phyloP scores from a whole-genome alignment of 1,284 basidiomycete genomes.

The Prillingera fragicola region DNA sequence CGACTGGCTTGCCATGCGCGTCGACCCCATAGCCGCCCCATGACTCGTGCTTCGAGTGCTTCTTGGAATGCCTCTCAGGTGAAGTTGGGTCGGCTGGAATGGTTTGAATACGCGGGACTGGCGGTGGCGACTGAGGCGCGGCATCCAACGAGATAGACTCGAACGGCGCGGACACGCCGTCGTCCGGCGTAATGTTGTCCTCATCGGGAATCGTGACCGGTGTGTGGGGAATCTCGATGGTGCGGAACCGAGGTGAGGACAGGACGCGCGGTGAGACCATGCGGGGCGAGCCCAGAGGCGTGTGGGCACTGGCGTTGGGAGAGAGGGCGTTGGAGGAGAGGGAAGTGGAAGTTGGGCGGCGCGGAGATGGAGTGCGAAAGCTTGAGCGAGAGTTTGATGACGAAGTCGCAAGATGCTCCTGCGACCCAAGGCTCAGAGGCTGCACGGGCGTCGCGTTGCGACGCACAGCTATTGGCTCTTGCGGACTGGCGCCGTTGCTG shows the following conservation, averaged over 20 bases:
- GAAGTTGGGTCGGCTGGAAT: conserved; percentile 3
- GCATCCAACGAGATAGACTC: conserved; percentile 33
- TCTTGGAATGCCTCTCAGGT: conserved; percentile 2
- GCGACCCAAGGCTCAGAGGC: too few relatives aligned
- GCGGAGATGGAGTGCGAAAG: too few relatives aligned
- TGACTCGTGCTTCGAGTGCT: conserved; percentile 3
- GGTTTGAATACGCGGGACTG: neutral
- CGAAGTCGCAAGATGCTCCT: too few relatives aligned
- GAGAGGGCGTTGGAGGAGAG: too few relatives aligned
- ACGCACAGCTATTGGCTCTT: too few relatives aligned
- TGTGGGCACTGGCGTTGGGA: too few relatives aligned
- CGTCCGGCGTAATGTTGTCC: conserved; percentile 8
- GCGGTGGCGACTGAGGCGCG: conserved; percentile 2
- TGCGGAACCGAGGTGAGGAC: conserved; percentile 3
- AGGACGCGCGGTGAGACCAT: conserved; percentile 1
- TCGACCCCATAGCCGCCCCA: conserved; percentile 22
- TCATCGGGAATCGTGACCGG: neutral
- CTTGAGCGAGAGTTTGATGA: too few relatives aligned
- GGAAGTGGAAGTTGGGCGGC: too few relatives aligned
- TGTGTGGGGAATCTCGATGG: conserved; percentile 3
- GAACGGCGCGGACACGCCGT: conserved; percentile 27
- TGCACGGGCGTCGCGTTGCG: too few relatives aligned
- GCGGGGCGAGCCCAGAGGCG: too few relatives aligned
- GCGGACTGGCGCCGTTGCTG: too few relatives aligned
- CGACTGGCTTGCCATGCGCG: conserved; percentile 16